phyloP scores from a whole-genome alignment of 73 alveolate genomes.

The Halteria grandinella region DNA sequence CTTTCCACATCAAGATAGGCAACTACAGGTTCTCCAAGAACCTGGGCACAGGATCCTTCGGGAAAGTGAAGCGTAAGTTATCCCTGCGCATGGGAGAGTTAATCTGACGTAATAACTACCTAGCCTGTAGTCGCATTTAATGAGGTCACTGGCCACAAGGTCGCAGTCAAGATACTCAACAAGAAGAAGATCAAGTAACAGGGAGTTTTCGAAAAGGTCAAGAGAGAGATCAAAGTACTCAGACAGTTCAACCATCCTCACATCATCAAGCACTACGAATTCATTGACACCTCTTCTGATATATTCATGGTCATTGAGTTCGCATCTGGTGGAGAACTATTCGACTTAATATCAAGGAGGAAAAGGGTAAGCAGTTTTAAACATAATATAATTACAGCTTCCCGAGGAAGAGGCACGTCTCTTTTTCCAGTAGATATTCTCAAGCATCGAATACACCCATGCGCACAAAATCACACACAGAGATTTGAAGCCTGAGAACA shows the following conservation, averaged over 20 bases:
- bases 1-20: conserved; percentile 60
- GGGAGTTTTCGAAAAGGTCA: conserved; percentile 72
- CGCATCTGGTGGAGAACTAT: conserved; percentile 81
- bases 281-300: conserved; percentile 79
- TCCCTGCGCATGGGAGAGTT: neutral
- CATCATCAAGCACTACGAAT: conserved; percentile 79
- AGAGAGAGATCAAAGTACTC: conserved; percentile 83
- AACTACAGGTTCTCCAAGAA: conserved; percentile 74
- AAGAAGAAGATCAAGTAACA: conserved; percentile 68
- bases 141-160: conserved; percentile 70
- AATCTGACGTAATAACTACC: neutral
- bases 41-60: conserved; percentile 95
- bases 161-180: conserved; percentile 81
- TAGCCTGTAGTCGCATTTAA: conserved; percentile 42
- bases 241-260: conserved; percentile 83
- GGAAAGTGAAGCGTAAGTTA: conserved; percentile 83
- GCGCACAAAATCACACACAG: conserved; percentile 82
- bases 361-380: conserved; percentile 27
- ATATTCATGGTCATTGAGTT: conserved; percentile 79
- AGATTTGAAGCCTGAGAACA: conserved; percentile 92
- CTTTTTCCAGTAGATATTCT: conserved; percentile 73
- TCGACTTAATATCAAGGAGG: conserved; percentile 65
- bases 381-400: neutral
- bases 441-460: conserved; percentile 86
- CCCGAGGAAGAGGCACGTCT: conserved; percentile 76